Base-by-base conservation (phyloP, 23 red algal species). In the Gracilaria caudata region DNA sequence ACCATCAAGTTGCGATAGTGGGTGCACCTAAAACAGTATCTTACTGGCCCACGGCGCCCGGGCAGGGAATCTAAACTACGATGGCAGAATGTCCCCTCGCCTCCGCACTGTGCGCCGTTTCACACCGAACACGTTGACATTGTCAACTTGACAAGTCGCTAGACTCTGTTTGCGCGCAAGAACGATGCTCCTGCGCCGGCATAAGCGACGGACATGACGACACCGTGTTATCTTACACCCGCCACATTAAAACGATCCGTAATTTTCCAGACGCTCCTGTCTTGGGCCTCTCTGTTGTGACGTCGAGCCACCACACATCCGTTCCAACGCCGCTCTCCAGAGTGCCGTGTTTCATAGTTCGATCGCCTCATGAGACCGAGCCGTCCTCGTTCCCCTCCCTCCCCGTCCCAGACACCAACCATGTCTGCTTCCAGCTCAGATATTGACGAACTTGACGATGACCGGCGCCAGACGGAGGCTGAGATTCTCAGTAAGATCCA, bases 401-500 rank as follows among this genome's bases (percentile, higher is more conserved):
- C 77, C 4, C 54, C 43, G 54, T 58, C 77, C n/a, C 29, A 24
- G 19, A 41, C 57, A 11, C 57, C 79, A 29, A 35, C 70, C 21
- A 47, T 63, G 77, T 63, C 56, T 24, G 77, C 40, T 20, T 80
- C 77, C 77, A 60, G 53, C 36, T 64, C 63, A 61, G 82, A 86
- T 51, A 20, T 58, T 25, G 82, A 86, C 24, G 82, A 86, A 32
- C 82, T 86, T 13, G 82, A 86, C 23, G 82, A 86, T 25, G 57
- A 65, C 35, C 65, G 32, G 9, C 49, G 72, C 51, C 87, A 65
- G 25, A 93, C 94, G 0, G 87, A 95, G 49, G 94, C 79, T 20
- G 86, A 95, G 36, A 95, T 95, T 68, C 59, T 91, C n/a, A 80
- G 79, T 23, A 87, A 86, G 73, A 95, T 95, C 43, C 86, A 95